Evolutionary conservation across 169 alveolate species (phyloP), one percentile per base, ranked within the genome.

Genomic region (Cystoisospora suis): DNA sequence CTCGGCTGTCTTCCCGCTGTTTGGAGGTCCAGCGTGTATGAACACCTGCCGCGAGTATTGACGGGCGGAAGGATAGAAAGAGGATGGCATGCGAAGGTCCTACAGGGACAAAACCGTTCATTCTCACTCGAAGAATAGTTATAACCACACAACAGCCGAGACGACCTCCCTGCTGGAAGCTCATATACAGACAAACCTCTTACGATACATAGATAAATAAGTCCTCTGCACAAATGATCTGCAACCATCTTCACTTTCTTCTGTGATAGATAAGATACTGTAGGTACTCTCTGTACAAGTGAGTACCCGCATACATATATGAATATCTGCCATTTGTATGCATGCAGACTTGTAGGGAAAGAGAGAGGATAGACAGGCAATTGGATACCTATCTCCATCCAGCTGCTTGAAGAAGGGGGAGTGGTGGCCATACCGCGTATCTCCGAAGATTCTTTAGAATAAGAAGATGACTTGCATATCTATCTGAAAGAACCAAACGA

Each of bases 1-100:
- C 44, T 91, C 94, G 46, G 95, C 94, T 0, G 99, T 98, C 83
- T 98, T 98, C 38, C 99, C 99, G 77, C 98, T 95, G 88, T 98
- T 98, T 3, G 99, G 97, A n/a, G 99, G 99, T 6, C 99, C 99
- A 79, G 95, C 81, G 86, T 97, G 98, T 75, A 94, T 94, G 75
- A 83, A 45, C 56, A 98, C 90, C 46, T 93, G 90, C 70, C 99
- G 94, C 38, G 86, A 29, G 87, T 85, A 79, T n/a, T 89, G 90
- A 45, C 94, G 89, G 5, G 88, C 92, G 20, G 40, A 44, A 29
- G 92, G 88, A n/a, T 42, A 88, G 75, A 81, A 77, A 34, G 40
- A 42, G 38, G 81, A 80, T 1, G 92, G 92, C 34, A 46, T 34
- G 40, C 85, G 69, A 53, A 88, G 88, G 29, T 88, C 92, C 91